Evolutionary conservation across 2,329 filamentous ascomycete genomes (phyloP).

Genomic region (Stenocarpella maydis): DNA sequence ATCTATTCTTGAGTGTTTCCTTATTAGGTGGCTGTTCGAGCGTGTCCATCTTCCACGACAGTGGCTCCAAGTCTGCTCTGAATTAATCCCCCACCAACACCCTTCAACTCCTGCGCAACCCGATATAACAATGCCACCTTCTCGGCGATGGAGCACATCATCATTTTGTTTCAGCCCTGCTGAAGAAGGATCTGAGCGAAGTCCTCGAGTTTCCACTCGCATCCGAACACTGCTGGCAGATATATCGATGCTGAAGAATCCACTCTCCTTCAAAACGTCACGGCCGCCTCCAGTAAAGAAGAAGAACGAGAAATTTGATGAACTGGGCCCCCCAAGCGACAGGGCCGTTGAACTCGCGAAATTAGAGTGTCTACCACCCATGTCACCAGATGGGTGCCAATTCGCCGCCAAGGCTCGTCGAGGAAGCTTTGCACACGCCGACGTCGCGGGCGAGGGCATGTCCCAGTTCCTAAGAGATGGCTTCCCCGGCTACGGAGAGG

Average conservation of each 20-base stretch:
- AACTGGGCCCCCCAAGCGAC: too few species aligned
- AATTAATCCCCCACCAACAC: neutral
- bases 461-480: neutral
- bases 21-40: neutral
- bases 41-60: neutral
- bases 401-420: neutral
- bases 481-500: neutral
- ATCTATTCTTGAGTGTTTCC: neutral
- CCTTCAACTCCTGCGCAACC: neutral
- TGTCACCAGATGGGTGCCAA: neutral
- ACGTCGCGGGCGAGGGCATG: neutral
- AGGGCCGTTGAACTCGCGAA: neutral
- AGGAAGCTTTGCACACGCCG: neutral
- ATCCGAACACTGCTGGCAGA: neutral
- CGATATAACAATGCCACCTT: neutral
- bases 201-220: neutral
- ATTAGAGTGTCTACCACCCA: neutral
- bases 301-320: neutral
- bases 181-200: neutral
- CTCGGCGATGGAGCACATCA: neutral
- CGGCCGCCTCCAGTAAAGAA: neutral
- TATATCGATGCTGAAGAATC: neutral
- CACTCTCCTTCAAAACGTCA: too few species aligned
- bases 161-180: neutral
- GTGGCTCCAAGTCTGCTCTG: neutral